Base-by-base conservation (phyloP, 1,139 yeast genomes). In the Casaregolazyma lundiana region DNA sequence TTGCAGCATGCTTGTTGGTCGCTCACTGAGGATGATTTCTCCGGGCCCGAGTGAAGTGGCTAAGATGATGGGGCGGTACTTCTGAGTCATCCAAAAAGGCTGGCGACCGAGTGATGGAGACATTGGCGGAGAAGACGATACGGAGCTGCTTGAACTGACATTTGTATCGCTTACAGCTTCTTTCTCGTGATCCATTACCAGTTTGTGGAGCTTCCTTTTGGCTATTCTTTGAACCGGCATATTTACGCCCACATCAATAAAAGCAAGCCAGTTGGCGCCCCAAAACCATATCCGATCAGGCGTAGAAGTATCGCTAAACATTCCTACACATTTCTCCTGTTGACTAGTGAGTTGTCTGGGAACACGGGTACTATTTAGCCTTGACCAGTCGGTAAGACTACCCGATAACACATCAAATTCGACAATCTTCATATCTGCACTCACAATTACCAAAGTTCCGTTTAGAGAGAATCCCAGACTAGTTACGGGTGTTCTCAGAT, bases 241-340 rank as follows among this genome's bases (percentile, higher is more conserved):
- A 56, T 83, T 80, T 48, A 73, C 64, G n/a, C 74, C 65, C 52
- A 86, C 69, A 62, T 90, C 92, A 45, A 92, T 76, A 61, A 76
- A 85, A 6, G 84, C 77, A 17, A 90, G 62, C 95, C 96, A 92
- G 44, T 78, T 77, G n/a, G 86, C 75, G 2, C 97, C 96, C 77
- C 86, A 89, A 17, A 89, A 65, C 97, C 97, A 90, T 21, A 84
- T 70, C 38, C 76, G 67, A 44, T 75, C 70, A 1, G 69, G 60
- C 38, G 65, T 59, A 2, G 54, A 47, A 6, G 63, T 61, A 43
- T 71, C 75, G 19, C 56, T 58, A 59, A 85, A 87, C 21, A 85
- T 66, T 6, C 96, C 96, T 53, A 79, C 75, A 47, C 95, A 84
- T 57, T 83, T 81, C 53, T 85, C 94, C 24, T 76, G 78, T 49